Evolutionary conservation across 768 basidiomycete species (phyloP), one percentile per base, ranked within the genome.

Genomic region (Pulveroboletus sp.): DNA sequence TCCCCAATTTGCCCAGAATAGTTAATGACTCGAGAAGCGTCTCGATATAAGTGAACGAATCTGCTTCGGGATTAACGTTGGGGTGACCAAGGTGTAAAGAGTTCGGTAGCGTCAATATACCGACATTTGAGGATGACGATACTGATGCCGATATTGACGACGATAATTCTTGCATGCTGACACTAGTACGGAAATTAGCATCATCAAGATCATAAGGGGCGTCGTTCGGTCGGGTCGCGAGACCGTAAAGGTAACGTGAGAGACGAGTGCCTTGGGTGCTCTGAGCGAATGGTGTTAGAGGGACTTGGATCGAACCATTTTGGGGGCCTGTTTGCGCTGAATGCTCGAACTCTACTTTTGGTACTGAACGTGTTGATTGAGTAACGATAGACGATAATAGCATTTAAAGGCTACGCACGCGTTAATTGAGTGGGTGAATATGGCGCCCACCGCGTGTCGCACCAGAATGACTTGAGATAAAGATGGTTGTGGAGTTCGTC

Each of bases 401-500:
- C n/a, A n/a, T n/a, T n/a, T 10, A 43, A 19, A 40, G 27, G 41
- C 33, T 29, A 56, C 90, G 70, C 60, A 94, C 94, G 77, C 11
- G 70, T 68, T 47, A 82, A 78, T 64, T 97, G 97, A 45, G 87
- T 86, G 0, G 86, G 83, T 11, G 77, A 70, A 64, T 97, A 97
- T 1, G 88, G 70, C 16, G 82, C 75, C 97, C 97, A 99, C 25
- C 95, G 82, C 6, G 84, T 80, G 57, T 98, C 95, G 62, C 91
- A 94, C 84, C 94, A 97, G 66, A 93, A 95, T 1, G 88, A 90
- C 62, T 95, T 97, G 51, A 99, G 81, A 68, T 97, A 99, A n/a
- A 99, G 71, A 68, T 99, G 97, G 57, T 84, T 91, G 62, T 98
- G 94, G 12, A 99, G 76, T 62, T 99, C 97, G 56, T 99, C 97